Evolutionary conservation across 176 grass and related monocot genomes (phyloP).

Genomic region (Oryza meyeriana): DNA sequence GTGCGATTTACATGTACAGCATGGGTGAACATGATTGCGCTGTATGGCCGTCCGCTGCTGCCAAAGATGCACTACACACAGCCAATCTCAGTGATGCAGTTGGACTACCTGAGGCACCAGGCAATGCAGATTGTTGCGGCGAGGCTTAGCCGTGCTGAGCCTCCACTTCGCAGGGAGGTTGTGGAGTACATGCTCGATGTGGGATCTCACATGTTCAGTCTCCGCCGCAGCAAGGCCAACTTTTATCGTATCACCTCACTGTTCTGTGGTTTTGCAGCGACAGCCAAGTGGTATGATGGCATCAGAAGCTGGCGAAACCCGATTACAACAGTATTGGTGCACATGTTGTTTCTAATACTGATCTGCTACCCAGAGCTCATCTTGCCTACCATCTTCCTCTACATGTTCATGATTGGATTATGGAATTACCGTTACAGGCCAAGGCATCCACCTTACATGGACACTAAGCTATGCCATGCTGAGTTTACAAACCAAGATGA

Average conservation of each 20-base stretch:
- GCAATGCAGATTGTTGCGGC: slow-evolving; percentile 71
- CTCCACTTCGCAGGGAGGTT: slow-evolving; percentile 69
- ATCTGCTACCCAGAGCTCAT: slow-evolving; percentile 96
- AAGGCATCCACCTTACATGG: slow-evolving; percentile 85
- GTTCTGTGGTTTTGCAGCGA: slow-evolving; percentile 51
- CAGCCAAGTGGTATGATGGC: slow-evolving; percentile 68
- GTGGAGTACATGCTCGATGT: slow-evolving; percentile 96
- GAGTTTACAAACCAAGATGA: slow-evolving; percentile 76
- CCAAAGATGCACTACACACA: slow-evolving; percentile 96
- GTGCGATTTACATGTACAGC: slow-evolving; percentile 90
- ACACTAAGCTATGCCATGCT: slow-evolving; percentile 81
- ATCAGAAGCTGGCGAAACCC: slow-evolving; percentile 91
- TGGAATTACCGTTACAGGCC: slow-evolving; percentile 87
- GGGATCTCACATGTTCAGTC: slow-evolving; percentile 92
- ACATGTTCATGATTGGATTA: slow-evolving; percentile 84
- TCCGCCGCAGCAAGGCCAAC: slow-evolving; percentile 92
- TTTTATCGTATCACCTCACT: slow-evolving; percentile 80
- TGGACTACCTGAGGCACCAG: slow-evolving; percentile 79
- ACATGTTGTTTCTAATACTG: slow-evolving; percentile 82
- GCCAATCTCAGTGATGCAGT: slow-evolving; percentile 66
- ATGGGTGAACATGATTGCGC: slow-evolving; percentile 86
- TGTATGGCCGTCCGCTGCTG: slow-evolving; percentile 74
- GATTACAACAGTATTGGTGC: slow-evolving; percentile 74
- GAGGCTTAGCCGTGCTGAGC: slow-evolving; percentile 76
- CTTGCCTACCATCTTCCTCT: slow-evolving; percentile 86